Conservation (phyloP, 305 asterid species). For the Lippia alba region DNA sequence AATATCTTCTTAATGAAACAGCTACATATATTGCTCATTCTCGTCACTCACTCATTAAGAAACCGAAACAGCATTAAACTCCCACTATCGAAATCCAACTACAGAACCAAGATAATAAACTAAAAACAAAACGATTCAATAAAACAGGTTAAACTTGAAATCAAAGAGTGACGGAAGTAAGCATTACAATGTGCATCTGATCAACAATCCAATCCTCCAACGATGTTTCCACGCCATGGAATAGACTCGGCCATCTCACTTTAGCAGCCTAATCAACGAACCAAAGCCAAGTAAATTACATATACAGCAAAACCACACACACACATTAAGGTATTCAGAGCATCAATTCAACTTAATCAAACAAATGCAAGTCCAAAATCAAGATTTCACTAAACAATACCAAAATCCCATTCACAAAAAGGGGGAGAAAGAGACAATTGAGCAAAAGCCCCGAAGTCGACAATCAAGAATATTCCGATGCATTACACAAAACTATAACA, state of each 20-base stretch:
- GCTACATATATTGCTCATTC: too few species aligned
- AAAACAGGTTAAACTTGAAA: neutral
- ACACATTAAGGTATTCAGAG: too few species aligned
- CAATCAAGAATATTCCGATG: constrained; percentile 16
- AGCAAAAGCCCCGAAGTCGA: neutral
- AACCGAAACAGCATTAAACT: too few species aligned
- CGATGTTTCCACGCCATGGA: constrained; percentile 68
- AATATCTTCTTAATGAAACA: too few species aligned
- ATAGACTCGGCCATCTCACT: constrained; percentile 85
- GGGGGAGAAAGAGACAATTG: neutral
- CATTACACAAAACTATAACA: neutral
- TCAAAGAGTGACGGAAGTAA: neutral
- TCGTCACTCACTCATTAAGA: too few species aligned
- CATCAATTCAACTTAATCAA: too few species aligned
- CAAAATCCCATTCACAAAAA: neutral
- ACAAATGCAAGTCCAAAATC: neutral
- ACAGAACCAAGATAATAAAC: neutral
- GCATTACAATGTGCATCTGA: constrained; percentile 84
- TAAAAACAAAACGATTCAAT: neutral
- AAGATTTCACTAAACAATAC: neutral
- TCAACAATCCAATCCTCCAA: constrained; percentile 90
- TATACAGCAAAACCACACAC: too few species aligned
- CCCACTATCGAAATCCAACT: neutral
- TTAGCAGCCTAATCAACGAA: constrained; percentile 52
- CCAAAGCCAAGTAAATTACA: neutral